phyloP scores from a whole-genome alignment of 768 basidiomycete species.

The Cystoderma amianthinum region DNA sequence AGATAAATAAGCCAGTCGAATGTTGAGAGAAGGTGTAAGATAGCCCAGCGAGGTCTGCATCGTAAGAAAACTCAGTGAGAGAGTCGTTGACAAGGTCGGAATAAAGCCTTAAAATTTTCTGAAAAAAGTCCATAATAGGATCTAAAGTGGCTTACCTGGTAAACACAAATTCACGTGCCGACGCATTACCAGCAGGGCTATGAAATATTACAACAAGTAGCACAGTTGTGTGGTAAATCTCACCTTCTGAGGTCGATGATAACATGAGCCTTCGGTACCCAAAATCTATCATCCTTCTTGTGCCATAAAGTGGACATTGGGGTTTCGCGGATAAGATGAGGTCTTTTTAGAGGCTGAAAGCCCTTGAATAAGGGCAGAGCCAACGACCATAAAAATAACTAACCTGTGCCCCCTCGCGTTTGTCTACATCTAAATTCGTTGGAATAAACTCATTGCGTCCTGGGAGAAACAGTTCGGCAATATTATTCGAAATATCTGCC shows the following conservation, averaged over 20 bases:
- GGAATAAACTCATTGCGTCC: constrained; percentile 90
- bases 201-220: neutral
- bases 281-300: constrained; percentile 96
- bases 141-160: constrained; percentile 31
- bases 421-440: constrained; percentile 76
- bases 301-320: constrained; percentile 78
- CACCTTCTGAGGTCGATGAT: constrained; percentile 74
- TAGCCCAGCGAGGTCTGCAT: constrained; percentile 88
- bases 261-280: constrained; percentile 85
- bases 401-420: constrained; percentile 60
- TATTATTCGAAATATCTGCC: constrained; percentile 60
- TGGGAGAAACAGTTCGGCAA: constrained; percentile 71
- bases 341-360: constrained; percentile 63
- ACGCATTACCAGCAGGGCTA: constrained; percentile 52
- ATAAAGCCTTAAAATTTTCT: constrained; percentile 50
- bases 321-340: constrained; percentile 70
- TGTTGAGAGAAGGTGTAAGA: constrained; percentile 60
- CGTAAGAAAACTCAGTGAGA: constrained; percentile 85
- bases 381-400: constrained; percentile 6
- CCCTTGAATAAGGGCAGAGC: constrained; percentile 4
- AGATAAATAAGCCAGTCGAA: constrained; percentile 59
- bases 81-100: constrained; percentile 83
- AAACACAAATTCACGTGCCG: constrained; percentile 66
- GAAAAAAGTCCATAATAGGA: neutral
- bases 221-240: constrained; percentile 5